These are phyloP conservation scores for Sporothrix schenckii DNA, from an alignment of 2,329 filamentous ascomycete genomes.

Conservation along the genomic window DNA sequence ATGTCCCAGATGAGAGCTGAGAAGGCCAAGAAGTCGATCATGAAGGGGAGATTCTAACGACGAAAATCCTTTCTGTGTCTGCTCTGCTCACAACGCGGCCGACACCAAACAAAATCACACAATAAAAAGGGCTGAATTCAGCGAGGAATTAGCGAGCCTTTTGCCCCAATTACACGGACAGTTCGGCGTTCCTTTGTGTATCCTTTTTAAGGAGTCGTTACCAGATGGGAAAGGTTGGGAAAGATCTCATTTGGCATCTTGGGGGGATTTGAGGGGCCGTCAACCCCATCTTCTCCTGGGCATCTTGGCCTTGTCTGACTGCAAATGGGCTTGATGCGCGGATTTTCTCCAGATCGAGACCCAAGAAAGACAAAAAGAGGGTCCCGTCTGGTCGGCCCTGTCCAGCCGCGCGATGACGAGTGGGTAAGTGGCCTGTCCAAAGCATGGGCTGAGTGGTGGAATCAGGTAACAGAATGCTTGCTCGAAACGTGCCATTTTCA, in stretches of 20 bases:
- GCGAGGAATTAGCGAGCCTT: slow-evolving; percentile 27
- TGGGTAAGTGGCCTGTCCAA: not conserved
- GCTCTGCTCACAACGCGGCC: not conserved
- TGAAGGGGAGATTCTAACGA: not conserved
- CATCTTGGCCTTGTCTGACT: slow-evolving; percentile 1
- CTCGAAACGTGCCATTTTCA: not conserved
- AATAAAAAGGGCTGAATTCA: slow-evolving; percentile 12
- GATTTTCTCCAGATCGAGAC: not conserved
- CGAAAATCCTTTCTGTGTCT: not conserved
- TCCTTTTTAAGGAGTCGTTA: not conserved
- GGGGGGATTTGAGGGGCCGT: not conserved
- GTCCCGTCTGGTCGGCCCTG: slow-evolving; percentile 11
- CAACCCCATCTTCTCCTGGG: slow-evolving; percentile 4
- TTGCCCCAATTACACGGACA: slow-evolving; percentile 2
- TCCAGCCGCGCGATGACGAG: slow-evolving; percentile 4
- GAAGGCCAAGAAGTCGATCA: slow-evolving; percentile 23
- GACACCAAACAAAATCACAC: not conserved
- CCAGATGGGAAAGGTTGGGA: not conserved
- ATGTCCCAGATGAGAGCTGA: not conserved
- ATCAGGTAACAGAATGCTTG: slow-evolving; percentile 9
- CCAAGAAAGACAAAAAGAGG: not conserved
- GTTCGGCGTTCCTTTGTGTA: not conserved
- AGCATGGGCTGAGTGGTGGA: slow-evolving; percentile 22
- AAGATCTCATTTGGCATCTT: slow-evolving; percentile 13
- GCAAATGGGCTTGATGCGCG: not conserved